phyloP scores from a whole-genome alignment of 2,329 filamentous ascomycete species.

The Verticillium nubilum region DNA sequence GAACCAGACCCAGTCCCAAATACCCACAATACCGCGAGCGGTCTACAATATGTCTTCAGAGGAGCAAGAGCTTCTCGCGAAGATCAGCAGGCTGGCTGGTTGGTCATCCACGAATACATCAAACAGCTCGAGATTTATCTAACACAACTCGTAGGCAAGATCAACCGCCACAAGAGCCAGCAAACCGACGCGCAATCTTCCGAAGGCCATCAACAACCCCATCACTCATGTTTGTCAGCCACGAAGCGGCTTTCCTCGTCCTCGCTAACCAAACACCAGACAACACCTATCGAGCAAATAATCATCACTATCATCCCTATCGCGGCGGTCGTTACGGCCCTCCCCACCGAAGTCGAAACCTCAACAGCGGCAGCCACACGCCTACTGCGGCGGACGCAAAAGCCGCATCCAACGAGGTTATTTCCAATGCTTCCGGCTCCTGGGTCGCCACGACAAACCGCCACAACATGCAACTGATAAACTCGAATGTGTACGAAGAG shows the following conservation, averaged over 20 bases:
- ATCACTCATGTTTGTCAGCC: conserved; percentile 28
- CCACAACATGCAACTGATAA: conserved; percentile 72
- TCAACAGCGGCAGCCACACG: conserved; percentile 31
- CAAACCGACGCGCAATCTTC: conserved; percentile 34
- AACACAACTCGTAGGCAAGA: conserved; percentile 52
- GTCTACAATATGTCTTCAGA: conserved; percentile 37
- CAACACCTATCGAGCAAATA: conserved; percentile 23
- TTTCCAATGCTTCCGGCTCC: conserved; percentile 32
- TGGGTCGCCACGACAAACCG: conserved; percentile 73
- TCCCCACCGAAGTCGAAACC: conserved; percentile 44
- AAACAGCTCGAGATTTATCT: no score
- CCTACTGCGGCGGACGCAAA: conserved; percentile 18
- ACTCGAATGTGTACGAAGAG: conserved; percentile 71
- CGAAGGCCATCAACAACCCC: conserved; percentile 18
- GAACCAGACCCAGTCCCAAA: no score
- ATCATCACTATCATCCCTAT: conserved; percentile 11
- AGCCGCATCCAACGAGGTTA: conserved; percentile 21
- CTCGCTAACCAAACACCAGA: conserved; percentile 15
- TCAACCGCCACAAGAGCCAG: conserved; percentile 72
- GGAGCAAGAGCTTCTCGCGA: conserved; percentile 47
- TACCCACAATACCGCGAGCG: neutral
- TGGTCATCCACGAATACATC: conserved; percentile 13
- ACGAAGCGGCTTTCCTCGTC: neutral
- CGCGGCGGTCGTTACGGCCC: conserved; percentile 17
- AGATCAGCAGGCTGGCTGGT: conserved; percentile 48